These are phyloP conservation scores for Neonectria ditissima DNA, from an alignment of 2,329 filamentous ascomycete genomes.

Conservation along the genomic window DNA sequence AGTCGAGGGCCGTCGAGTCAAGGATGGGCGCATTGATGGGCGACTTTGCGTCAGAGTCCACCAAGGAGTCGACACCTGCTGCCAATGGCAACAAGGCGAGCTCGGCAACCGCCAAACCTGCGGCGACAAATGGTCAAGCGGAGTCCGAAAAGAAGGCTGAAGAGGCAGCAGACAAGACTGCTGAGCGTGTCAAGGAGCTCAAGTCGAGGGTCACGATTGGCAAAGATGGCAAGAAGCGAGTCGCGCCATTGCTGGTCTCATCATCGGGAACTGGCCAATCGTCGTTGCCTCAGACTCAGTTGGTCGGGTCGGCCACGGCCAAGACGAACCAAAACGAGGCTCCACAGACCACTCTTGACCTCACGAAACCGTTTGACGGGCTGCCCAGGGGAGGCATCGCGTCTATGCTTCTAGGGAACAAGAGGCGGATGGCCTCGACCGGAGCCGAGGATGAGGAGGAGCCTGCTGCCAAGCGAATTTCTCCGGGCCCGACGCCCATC, in stretches of 20 bases:
- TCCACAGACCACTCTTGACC: conserved; percentile 85
- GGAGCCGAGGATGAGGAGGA: conserved; percentile 83
- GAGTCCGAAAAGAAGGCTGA: conserved; percentile 54
- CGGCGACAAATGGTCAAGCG: conserved; percentile 54
- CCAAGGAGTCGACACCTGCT: conserved; percentile 61
- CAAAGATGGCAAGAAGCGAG: conserved; percentile 96
- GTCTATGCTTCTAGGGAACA: conserved; percentile 90
- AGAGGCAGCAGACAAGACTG: conserved; percentile 65
- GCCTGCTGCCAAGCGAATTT: conserved; percentile 61
- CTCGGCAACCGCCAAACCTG: conserved; percentile 51
- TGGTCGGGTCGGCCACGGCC: conserved; percentile 80
- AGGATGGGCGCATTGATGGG: conserved; percentile 99
- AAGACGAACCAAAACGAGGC: conserved; percentile 75
- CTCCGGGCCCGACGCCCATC: conserved; percentile 78
- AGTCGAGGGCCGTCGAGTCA: conserved; percentile 89
- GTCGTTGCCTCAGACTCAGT: conserved; percentile 87
- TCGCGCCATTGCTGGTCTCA: conserved; percentile 91
- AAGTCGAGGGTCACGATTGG: conserved; percentile 95
- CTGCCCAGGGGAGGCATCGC: conserved; percentile 90
- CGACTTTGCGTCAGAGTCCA: conserved; percentile 72
- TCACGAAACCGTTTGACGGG: conserved; percentile 94
- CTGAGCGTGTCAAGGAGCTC: conserved; percentile 68
- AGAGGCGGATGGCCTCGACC: conserved; percentile 80
- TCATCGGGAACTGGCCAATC: conserved; percentile 89
- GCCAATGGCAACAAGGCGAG: conserved; percentile 64